A percentile compares a stretch with the other conserved stretches of the same genome.
Conservation (phyloP, 1,284 basidiomycete species). For the Irpex sp. region DNA sequence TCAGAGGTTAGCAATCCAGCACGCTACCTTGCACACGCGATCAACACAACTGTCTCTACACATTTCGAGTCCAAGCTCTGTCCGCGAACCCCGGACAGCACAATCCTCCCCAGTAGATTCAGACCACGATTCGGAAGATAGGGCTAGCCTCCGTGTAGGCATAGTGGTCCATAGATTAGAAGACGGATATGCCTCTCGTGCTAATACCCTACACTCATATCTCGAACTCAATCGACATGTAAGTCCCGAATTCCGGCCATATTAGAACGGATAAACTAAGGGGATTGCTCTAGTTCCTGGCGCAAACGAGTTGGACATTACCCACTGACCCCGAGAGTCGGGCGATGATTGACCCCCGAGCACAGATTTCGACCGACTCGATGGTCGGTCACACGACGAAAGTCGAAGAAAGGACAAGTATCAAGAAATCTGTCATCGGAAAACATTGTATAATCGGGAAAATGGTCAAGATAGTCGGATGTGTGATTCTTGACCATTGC, state of each 20-base stretch:
- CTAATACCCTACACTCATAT: conserved; percentile 82
- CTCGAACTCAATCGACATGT: conserved; percentile 83
- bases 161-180: conserved; percentile 54
- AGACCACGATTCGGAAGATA: conserved; percentile 31
- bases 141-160: conserved; percentile 56
- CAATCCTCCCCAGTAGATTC: conserved; percentile 44
- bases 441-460: conserved; percentile 87
- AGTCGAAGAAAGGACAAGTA: conserved; percentile 79
- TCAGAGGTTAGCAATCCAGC: conserved; percentile 48
- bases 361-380: conserved; percentile 85
- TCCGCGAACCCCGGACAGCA: conserved; percentile 24
- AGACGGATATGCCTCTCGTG: conserved; percentile 66
- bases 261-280: neutral
- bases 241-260: conserved; percentile 20
- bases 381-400: conserved; percentile 80
- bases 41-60: conserved; percentile 7
- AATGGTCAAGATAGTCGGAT: conserved; percentile 83
- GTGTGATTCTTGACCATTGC: conserved; percentile 89
- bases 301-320: conserved; percentile 46
- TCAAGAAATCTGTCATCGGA: conserved; percentile 89
- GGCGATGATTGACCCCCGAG: conserved; percentile 69
- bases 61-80: conserved; percentile 1
- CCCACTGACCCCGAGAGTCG: conserved; percentile 61
- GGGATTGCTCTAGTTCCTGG: conserved; percentile 41
- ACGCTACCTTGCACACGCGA: conserved; percentile 46